Conservation (phyloP, 805 yeast genomes). For the Wickerhamomyces subpelliculosus region DNA sequence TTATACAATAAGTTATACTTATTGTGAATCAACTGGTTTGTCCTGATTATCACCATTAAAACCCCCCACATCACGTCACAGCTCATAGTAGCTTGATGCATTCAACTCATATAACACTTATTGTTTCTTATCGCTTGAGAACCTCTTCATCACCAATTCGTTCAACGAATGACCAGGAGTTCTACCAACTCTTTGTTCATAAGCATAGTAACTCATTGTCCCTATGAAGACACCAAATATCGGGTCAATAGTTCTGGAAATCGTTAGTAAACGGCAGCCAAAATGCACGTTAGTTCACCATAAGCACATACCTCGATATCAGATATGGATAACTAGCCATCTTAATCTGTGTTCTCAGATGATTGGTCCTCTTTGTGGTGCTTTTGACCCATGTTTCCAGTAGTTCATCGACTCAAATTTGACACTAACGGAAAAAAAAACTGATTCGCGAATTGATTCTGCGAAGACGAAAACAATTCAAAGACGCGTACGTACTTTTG, state of each 20-base stretch:
- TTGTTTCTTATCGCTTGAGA: too few species aligned
- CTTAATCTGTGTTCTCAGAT: too few species aligned
- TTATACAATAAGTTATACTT: too few species aligned
- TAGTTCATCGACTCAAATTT: too few species aligned
- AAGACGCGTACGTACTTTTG: neutral
- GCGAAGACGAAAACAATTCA: neutral
- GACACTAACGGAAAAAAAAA: too few species aligned
- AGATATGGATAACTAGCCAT: conserved; percentile 10
- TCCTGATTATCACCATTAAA: too few species aligned
- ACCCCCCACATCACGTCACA: too few species aligned
- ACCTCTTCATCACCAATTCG: conserved; percentile 24
- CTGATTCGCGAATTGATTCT: neutral
- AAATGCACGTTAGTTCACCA: neutral
- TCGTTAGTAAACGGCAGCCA: neutral
- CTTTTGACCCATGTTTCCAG: too few species aligned
- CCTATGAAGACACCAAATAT: conserved; percentile 59
- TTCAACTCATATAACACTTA: too few species aligned
- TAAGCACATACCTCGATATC: conserved; percentile 18
- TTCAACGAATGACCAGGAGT: conserved; percentile 53
- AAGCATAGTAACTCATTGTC: conserved; percentile 51
- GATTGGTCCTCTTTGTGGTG: too few species aligned
- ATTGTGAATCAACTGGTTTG: too few species aligned
- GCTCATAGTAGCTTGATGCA: neutral
- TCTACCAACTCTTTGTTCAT: conserved; percentile 53
- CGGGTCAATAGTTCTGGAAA: conserved; percentile 50